Percentiles rank a stretch among this genome's conserved stretches.
Evolutionary conservation across 768 basidiomycete species (phyloP).

Genomic region (Rhizopogon vesiculosus): DNA sequence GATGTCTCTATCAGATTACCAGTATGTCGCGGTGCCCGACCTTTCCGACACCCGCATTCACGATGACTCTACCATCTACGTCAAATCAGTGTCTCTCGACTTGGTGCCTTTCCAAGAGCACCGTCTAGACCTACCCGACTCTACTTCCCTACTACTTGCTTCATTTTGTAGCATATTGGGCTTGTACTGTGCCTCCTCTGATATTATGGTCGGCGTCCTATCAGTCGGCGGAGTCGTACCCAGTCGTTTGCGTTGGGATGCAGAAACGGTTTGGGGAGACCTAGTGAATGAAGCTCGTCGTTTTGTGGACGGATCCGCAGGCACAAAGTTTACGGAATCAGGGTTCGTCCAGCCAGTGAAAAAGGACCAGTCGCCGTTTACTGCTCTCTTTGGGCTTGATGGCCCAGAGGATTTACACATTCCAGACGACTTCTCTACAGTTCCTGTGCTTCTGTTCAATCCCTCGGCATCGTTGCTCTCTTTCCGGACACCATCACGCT

Average conservation of each 20-base stretch:
- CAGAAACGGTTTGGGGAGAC: slow-evolving; percentile 11
- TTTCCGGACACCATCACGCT: slow-evolving; percentile 9
- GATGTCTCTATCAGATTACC: slow-evolving; percentile 2
- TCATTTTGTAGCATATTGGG: slow-evolving; percentile 18
- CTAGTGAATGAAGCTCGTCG: slow-evolving; percentile 7
- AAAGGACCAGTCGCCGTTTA: slow-evolving; percentile 5
- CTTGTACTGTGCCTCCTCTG: slow-evolving; percentile 14
- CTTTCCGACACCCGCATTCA: slow-evolving; percentile 12
- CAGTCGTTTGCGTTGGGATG: slow-evolving; percentile 14
- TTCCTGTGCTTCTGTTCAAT: slow-evolving; percentile 8
- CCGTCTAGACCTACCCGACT: neutral
- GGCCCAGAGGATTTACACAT: neutral
- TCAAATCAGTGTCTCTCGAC: neutral
- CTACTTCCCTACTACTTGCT: slow-evolving; percentile 12
- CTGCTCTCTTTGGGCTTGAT: slow-evolving; percentile 13
- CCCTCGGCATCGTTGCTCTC: slow-evolving; percentile 8
- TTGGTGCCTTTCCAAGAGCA: neutral
- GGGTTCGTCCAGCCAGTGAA: neutral
- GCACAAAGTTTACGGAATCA: neutral
- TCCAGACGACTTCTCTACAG: neutral
- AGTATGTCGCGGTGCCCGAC: slow-evolving; percentile 13
- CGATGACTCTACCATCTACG: neutral
- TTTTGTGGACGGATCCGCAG: slow-evolving; percentile 3
- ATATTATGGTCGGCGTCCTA: slow-evolving; percentile 15
- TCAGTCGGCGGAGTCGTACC: slow-evolving; percentile 2